Percentiles rank a stretch among this genome's conserved stretches.
Conservation (phyloP, 2,329 filamentous ascomycete genomes). For the Talaromyces sp. region DNA sequence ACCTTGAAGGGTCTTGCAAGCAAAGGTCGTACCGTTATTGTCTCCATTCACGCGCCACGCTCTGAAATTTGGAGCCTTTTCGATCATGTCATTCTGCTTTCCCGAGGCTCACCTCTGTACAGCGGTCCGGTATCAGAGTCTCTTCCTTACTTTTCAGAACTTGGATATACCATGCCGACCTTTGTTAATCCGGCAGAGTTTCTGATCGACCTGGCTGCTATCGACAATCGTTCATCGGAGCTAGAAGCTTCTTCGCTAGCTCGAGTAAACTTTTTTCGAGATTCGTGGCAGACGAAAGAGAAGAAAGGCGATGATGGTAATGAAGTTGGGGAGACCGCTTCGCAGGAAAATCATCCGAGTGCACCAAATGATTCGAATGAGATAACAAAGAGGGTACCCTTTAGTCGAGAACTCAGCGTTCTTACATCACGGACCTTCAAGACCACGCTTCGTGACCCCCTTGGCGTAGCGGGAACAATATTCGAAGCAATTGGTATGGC, state of each 20-base stretch:
- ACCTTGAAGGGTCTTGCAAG: slow-evolving; percentile 66
- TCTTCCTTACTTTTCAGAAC: slow-evolving; percentile 60
- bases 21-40: slow-evolving; percentile 68
- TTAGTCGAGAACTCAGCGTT: slow-evolving; percentile 62
- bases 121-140: slow-evolving; percentile 59
- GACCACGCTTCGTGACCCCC: slow-evolving; percentile 71
- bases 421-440: slow-evolving; percentile 67
- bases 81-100: slow-evolving; percentile 67
- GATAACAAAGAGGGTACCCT: slow-evolving; percentile 49
- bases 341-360: not conserved
- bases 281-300: slow-evolving; percentile 52
- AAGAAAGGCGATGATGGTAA: not conserved
- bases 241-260: slow-evolving; percentile 59
- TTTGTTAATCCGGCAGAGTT: slow-evolving; percentile 79
- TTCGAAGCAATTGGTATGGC: slow-evolving; percentile 69
- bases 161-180: slow-evolving; percentile 61
- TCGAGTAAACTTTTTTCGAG: slow-evolving; percentile 61
- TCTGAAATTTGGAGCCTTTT: slow-evolving; percentile 78
- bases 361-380: not conserved
- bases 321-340: slow-evolving; percentile 5
- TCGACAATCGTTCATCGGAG: slow-evolving; percentile 68
- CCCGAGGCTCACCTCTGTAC: slow-evolving; percentile 65
- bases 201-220: slow-evolving; percentile 69
- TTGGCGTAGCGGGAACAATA: slow-evolving; percentile 69
- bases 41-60: slow-evolving; percentile 72